Percentiles rank a stretch among this genome's conserved stretches.
These are phyloP conservation scores for Trametes punicea DNA, from an alignment of 768 basidiomycete genomes.

Conservation along the genomic window DNA sequence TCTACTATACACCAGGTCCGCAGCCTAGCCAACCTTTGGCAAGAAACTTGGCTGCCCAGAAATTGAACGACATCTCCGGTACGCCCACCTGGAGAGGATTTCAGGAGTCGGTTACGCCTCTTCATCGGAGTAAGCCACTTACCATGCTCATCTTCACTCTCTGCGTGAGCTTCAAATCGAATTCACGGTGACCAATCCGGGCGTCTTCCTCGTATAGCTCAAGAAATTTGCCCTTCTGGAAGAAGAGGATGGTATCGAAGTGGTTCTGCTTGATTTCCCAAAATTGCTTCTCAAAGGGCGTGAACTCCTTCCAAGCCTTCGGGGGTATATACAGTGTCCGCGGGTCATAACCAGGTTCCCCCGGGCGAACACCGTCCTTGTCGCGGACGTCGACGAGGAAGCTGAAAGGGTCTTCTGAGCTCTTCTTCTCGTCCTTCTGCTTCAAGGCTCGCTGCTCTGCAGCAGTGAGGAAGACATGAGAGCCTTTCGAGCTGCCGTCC, in stretches of 20 bases:
- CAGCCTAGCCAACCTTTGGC: constrained; percentile 56
- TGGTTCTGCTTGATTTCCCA: constrained; percentile 94
- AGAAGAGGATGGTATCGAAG: constrained; percentile 95
- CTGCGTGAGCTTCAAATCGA: constrained; percentile 88
- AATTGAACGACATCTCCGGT: constrained; percentile 90
- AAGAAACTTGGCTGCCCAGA: constrained; percentile 89
- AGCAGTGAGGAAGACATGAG: constrained; percentile 66
- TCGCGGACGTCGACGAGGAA: constrained; percentile 75
- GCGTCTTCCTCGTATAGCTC: constrained; percentile 98
- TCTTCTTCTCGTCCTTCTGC: constrained; percentile 81
- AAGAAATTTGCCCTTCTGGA: constrained; percentile 96
- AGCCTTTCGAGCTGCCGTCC: constrained; percentile 28
- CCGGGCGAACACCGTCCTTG: constrained; percentile 76
- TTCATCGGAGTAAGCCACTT: constrained; percentile 14
- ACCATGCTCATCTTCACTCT: constrained; percentile 99
- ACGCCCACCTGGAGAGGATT: constrained; percentile 71
- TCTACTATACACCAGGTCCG: not conserved
- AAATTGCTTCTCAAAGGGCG: constrained; percentile 82
- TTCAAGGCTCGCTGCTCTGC: constrained; percentile 75
- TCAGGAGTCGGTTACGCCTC: not conserved
- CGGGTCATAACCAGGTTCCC: constrained; percentile 87
- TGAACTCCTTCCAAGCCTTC: constrained; percentile 76
- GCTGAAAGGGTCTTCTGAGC: constrained; percentile 68
- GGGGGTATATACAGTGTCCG: constrained; percentile 80
- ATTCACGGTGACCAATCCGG: constrained; percentile 86